phyloP scores from a whole-genome alignment of 2,329 filamentous ascomycete genomes.

The Fusarium albidum region DNA sequence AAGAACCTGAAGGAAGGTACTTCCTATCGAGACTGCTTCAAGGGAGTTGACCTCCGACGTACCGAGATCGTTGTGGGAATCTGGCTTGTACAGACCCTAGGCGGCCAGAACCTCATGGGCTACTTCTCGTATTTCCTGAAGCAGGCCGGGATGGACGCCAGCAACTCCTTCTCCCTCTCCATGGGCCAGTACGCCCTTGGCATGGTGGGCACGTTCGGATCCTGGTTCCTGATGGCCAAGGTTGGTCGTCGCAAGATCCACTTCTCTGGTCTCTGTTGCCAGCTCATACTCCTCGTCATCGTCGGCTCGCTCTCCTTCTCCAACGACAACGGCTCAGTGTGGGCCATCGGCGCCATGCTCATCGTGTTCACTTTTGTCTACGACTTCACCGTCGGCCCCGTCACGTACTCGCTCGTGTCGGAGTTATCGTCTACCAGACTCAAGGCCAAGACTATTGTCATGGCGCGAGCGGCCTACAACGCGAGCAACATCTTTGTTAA shows the following conservation, averaged over 20 bases:
- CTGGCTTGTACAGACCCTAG: slow-evolving; percentile 58
- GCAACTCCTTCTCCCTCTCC: slow-evolving; percentile 54
- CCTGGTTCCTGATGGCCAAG: slow-evolving; percentile 58
- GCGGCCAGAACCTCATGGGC: slow-evolving; percentile 59
- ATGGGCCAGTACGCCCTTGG: slow-evolving; percentile 60
- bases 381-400: slow-evolving; percentile 62
- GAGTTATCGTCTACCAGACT: slow-evolving; percentile 63
- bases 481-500: slow-evolving; percentile 60
- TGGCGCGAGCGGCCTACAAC: slow-evolving; percentile 55
- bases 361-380: slow-evolving; percentile 63
- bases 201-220: slow-evolving; percentile 58
- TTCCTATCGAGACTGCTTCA: slow-evolving; percentile 61
- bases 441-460: slow-evolving; percentile 62
- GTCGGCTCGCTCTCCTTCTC: slow-evolving; percentile 51
- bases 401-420: slow-evolving; percentile 60
- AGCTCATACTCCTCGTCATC: slow-evolving; percentile 50
- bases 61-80: slow-evolving; percentile 61
- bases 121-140: slow-evolving; percentile 57
- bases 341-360: slow-evolving; percentile 56
- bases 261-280: slow-evolving; percentile 53
- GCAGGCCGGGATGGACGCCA: slow-evolving; percentile 55
- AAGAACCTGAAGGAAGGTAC: slow-evolving; percentile 52
- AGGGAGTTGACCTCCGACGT: slow-evolving; percentile 58
- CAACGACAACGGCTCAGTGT: slow-evolving; percentile 45
- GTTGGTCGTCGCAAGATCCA: slow-evolving; percentile 61